A percentile compares a stretch with the other conserved stretches of the same genome.
phyloP scores from a whole-genome alignment of 805 yeast genomes.

The Peterozyma toletana region DNA sequence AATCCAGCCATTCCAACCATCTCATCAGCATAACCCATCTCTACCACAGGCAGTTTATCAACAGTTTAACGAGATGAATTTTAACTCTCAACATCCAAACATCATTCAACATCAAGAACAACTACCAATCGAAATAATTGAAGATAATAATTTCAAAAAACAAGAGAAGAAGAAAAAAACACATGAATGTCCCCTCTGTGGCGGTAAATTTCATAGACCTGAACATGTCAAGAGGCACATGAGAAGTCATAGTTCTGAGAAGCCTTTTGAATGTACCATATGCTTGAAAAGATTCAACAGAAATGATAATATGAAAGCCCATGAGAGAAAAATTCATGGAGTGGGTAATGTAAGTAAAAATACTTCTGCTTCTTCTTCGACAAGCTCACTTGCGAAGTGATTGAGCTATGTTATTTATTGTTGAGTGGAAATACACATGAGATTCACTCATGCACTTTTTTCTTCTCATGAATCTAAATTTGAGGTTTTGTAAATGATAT shows the following conservation, averaged over 20 bases:
- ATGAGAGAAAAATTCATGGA: constrained; percentile 51
- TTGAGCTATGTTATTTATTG: too few relatives aligned
- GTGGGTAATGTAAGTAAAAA: constrained; percentile 1
- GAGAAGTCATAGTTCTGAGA: constrained; percentile 51
- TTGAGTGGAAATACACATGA: too few relatives aligned
- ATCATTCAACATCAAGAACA: constrained; percentile 10
- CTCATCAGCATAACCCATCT: constrained; percentile 1
- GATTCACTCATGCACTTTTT: too few relatives aligned
- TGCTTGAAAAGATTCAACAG: constrained; percentile 53
- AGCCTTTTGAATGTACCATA: constrained; percentile 45
- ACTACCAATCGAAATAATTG: constrained; percentile 15
- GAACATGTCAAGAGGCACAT: constrained; percentile 65
- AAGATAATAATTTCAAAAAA: background rate
- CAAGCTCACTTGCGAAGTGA: too few relatives aligned
- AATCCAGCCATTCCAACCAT: background rate
- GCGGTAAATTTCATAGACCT: constrained; percentile 57
- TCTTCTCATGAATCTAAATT: too few relatives aligned
- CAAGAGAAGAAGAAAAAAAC: constrained; percentile 40
- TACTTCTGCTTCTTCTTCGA: background rate
- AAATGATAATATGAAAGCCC: constrained; percentile 54
- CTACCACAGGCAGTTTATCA: constrained; percentile 5
- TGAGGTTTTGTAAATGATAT: too few relatives aligned
- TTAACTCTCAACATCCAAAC: constrained; percentile 7
- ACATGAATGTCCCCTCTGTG: constrained; percentile 61
- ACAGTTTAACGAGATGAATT: constrained; percentile 5